A percentile compares a stretch with the other conserved stretches of the same genome.
These are phyloP conservation scores for Hibiscus trionum DNA, from an alignment of 345 rosid genomes.

Conservation along the genomic window DNA sequence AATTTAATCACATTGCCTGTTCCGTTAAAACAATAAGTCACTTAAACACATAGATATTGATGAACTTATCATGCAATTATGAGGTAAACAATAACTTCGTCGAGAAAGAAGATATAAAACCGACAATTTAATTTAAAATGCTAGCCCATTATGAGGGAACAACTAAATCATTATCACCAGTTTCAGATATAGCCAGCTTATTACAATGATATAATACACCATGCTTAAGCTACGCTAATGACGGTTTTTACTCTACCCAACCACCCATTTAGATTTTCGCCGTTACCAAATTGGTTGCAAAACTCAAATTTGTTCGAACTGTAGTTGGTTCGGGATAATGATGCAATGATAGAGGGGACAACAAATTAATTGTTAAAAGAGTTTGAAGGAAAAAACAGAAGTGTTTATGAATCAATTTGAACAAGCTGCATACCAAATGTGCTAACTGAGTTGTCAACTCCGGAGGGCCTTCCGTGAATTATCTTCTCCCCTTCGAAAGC, in stretches of 20 bases:
- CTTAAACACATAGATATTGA: neutral
- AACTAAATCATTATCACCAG: neutral
- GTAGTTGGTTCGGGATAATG: neutral
- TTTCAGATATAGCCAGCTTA: neutral
- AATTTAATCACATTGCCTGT: conserved; percentile 90
- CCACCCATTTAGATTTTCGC: neutral
- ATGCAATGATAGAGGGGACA: neutral
- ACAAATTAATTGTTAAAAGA: neutral
- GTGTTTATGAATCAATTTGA: neutral
- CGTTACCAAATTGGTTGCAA: neutral
- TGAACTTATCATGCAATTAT: neutral
- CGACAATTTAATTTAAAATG: neutral
- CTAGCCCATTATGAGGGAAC: neutral
- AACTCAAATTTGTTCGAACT: neutral
- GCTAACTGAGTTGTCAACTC: conserved; percentile 97
- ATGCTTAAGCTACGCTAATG: neutral
- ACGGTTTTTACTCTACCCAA: neutral
- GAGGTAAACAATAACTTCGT: neutral
- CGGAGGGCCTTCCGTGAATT: conserved; percentile 93
- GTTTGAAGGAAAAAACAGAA: neutral
- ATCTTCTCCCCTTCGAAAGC: conserved; percentile 95
- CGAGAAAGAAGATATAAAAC: neutral
- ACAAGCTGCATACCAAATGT: conserved; percentile 59
- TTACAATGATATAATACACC: neutral
- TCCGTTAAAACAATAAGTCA: neutral